Base-by-base conservation (phyloP, 2,329 filamentous ascomycete genomes). In the Cordyceps militaris region DNA sequence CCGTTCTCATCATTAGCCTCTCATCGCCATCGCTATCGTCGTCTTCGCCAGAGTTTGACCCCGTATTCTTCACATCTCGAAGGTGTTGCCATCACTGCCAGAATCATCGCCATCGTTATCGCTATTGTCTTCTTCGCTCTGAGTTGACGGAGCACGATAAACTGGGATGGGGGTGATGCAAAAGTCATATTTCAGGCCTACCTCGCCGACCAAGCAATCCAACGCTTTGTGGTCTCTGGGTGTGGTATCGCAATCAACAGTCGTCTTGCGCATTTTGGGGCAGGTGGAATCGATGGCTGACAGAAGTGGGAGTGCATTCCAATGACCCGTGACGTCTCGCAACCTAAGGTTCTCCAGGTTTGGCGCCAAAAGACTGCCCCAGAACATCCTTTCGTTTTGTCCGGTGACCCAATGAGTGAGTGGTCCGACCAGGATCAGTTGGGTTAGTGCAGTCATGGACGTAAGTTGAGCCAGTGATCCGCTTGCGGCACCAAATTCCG, bases 401-500 rank as follows among this genome's bases (percentile, higher is more conserved):
- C 3, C 10, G 11, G 2, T 5, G 28, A 4, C 8, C 3, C 32
- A 13, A 13, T 50, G 21, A 7, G 9, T 9, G 4, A 26, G 21
- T 13, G 48, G 48, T 32, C 9, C 3, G 6, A 16, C 19, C 13
- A 50, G 11, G 3, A n/a, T n/a, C 19, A 50, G 32, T 16, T 50
- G 32, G 13, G 30, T 38, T 19, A 50, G 32, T 21, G 21, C 14
- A 9, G 19, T 26, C 48, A 50, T 38, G 19, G 21, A 23, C 32
- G 14, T 13, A 8, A 50, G 32, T 5, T 4, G 13, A 5, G 32
- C 19, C 19, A 50, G 23, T 6, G 32, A 47, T 8, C 7, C 6
- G 14, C 9, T 4, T 7, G 23, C 24, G 0, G 23, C 16, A 3
- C 0, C 24, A 13, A 21, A 3, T 1, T 2, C 2, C 3, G 1